Conservation (phyloP, 1,284 basidiomycete species). For the Laetiporus sulphureus region DNA sequence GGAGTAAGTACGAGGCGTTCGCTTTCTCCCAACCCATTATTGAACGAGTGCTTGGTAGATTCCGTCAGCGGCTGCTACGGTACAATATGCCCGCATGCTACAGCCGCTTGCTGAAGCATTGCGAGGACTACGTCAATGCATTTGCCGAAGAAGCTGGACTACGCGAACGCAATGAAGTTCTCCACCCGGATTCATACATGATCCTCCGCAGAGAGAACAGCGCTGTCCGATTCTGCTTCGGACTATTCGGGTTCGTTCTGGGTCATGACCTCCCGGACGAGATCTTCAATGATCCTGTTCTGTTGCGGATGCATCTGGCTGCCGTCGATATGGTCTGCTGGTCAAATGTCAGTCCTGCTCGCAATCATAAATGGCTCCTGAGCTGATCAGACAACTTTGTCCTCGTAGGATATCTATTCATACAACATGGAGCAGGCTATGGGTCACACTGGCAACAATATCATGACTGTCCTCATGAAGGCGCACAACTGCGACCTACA, state of each 20-base stretch:
- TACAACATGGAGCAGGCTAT: constrained; percentile 70
- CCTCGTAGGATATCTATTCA: constrained; percentile 58
- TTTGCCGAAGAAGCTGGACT: constrained; percentile 55
- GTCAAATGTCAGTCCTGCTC: constrained; percentile 47
- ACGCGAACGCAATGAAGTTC: constrained; percentile 46
- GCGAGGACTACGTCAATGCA: constrained; percentile 49
- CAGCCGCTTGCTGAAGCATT: constrained; percentile 46
- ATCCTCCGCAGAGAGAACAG: constrained; percentile 59
- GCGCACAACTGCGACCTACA: constrained; percentile 45
- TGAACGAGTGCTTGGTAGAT: constrained; percentile 31
- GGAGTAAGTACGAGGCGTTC: constrained; percentile 37
- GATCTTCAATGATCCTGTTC: constrained; percentile 47
- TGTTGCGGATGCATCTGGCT: constrained; percentile 49
- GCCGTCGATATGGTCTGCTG: constrained; percentile 64
- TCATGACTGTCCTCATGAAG: constrained; percentile 62
- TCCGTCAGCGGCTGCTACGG: constrained; percentile 41
- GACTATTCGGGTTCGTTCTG: constrained; percentile 53
- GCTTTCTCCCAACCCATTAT: not conserved
- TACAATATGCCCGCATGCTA: constrained; percentile 36
- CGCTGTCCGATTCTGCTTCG: constrained; percentile 57
- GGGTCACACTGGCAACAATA: constrained; percentile 59
- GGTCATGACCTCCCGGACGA: constrained; percentile 57
- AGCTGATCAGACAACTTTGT: not conserved
- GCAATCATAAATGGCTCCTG: not conserved
- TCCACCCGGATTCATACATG: constrained; percentile 46